Conservation (phyloP, 1,139 yeast species). For the Candida anutae region DNA sequence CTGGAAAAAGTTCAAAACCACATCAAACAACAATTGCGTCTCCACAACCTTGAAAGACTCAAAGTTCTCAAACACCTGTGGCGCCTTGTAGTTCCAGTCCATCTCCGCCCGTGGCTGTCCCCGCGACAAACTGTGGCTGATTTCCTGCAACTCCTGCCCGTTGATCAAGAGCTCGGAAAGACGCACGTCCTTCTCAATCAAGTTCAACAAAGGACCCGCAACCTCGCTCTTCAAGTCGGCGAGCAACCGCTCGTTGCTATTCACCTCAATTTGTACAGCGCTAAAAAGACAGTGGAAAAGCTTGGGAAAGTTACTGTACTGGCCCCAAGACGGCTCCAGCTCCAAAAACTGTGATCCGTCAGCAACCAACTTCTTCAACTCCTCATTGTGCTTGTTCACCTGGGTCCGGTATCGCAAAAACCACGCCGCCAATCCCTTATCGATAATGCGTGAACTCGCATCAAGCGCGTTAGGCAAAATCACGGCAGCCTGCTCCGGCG, state of each 20-base stretch:
- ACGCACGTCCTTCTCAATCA: slow-evolving; percentile 46
- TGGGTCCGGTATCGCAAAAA: slow-evolving; percentile 9
- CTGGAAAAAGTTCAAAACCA: slow-evolving; percentile 64
- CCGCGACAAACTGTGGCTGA: slow-evolving; percentile 16
- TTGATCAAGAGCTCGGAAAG: slow-evolving; percentile 35
- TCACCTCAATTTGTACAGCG: slow-evolving; percentile 46
- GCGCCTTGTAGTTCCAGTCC: slow-evolving; percentile 73
- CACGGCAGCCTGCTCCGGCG: slow-evolving; percentile 36
- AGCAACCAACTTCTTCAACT: slow-evolving; percentile 8
- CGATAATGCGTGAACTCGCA: slow-evolving; percentile 8
- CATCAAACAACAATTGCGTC: slow-evolving; percentile 58
- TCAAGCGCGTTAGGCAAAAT: slow-evolving; percentile 30
- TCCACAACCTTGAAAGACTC: slow-evolving; percentile 68
- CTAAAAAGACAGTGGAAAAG: slow-evolving; percentile 53
- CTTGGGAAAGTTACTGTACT: slow-evolving; percentile 48
- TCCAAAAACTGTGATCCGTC: slow-evolving; percentile 1
- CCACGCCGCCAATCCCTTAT: slow-evolving; percentile 10
- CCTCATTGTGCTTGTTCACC: slow-evolving; percentile 7
- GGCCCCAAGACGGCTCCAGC: slow-evolving; percentile 10
- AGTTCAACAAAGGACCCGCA: slow-evolving; percentile 45
- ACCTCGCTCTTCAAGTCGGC: slow-evolving; percentile 49
- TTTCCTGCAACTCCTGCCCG: slow-evolving; percentile 34
- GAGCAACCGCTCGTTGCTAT: slow-evolving; percentile 44
- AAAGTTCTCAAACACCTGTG: slow-evolving; percentile 67
- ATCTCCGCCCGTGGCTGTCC: slow-evolving; percentile 27